Percentiles rank a stretch among this genome's conserved stretches.
phyloP scores from a whole-genome alignment of 202 grass and related monocot genomes.

The Miscanthus sacchariflorus region DNA sequence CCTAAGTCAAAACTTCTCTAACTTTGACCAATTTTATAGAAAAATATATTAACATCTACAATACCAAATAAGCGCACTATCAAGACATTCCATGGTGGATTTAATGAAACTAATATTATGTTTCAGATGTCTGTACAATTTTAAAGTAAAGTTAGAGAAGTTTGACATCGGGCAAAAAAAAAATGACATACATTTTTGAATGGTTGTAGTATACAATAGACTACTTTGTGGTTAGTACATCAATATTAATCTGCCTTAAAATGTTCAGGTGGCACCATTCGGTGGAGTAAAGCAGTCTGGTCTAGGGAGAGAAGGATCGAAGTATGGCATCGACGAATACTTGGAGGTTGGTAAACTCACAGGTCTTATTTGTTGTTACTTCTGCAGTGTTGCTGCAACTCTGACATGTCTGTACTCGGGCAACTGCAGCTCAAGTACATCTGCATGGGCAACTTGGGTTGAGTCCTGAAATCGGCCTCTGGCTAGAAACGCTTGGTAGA shows the following conservation, averaged over 20 bases:
- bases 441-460: constrained; percentile 85
- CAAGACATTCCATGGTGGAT: neutral
- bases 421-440: constrained; percentile 90
- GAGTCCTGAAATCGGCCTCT: constrained; percentile 21
- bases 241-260: constrained; percentile 2
- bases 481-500: neutral
- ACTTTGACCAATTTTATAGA: neutral
- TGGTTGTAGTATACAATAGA: neutral
- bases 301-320: constrained; percentile 93
- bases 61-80: neutral
- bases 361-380: neutral
- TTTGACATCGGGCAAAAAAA: neutral
- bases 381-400: neutral
- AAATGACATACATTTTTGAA: neutral
- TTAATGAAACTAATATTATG: neutral
- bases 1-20: neutral
- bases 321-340: constrained; percentile 90
- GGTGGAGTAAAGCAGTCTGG: constrained; percentile 95
- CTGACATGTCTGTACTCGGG: constrained; percentile 1
- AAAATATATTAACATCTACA: neutral
- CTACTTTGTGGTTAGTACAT: neutral
- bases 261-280: constrained; percentile 84
- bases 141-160: neutral
- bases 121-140: neutral
- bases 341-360: constrained; percentile 71